phyloP scores from a whole-genome alignment of 2,329 filamentous ascomycete genomes.

The Hirsutella rhossiliensis region DNA sequence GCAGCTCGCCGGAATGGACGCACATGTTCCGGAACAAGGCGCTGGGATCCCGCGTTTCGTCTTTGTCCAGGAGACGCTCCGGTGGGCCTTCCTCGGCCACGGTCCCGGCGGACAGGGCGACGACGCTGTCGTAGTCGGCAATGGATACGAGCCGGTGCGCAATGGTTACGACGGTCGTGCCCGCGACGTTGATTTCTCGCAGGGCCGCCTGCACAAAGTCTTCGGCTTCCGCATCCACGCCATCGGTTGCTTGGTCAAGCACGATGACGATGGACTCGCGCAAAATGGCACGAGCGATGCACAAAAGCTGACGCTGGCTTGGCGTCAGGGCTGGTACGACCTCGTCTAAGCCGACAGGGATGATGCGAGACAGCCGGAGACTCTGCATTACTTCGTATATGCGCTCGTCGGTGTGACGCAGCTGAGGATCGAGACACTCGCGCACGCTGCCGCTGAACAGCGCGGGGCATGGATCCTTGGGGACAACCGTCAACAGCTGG shows the following conservation, averaged over 20 bases:
- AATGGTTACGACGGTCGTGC: slow-evolving; percentile 58
- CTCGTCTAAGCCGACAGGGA: background rate
- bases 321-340: slow-evolving; percentile 34
- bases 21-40: slow-evolving; percentile 1
- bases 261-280: slow-evolving; percentile 58
- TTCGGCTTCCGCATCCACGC: slow-evolving; percentile 62
- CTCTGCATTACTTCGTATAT: background rate
- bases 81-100: slow-evolving; percentile 40
- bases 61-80: background rate
- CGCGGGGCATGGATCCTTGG: slow-evolving; percentile 39
- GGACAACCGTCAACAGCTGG: slow-evolving; percentile 42
- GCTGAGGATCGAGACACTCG: slow-evolving; percentile 38
- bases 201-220: slow-evolving; percentile 59
- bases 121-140: slow-evolving; percentile 60
- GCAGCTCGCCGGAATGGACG: background rate
- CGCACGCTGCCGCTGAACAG: slow-evolving; percentile 48
- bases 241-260: slow-evolving; percentile 62
- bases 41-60: background rate
- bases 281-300: slow-evolving; percentile 57
- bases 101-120: slow-evolving; percentile 59
- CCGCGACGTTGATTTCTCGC: slow-evolving; percentile 48
- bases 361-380: background rate
- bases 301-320: slow-evolving; percentile 61
- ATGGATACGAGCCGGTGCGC: slow-evolving; percentile 47
- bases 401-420: background rate